Conservation (phyloP, 306 rosid genomes). For the Fragaria iinumae region DNA sequence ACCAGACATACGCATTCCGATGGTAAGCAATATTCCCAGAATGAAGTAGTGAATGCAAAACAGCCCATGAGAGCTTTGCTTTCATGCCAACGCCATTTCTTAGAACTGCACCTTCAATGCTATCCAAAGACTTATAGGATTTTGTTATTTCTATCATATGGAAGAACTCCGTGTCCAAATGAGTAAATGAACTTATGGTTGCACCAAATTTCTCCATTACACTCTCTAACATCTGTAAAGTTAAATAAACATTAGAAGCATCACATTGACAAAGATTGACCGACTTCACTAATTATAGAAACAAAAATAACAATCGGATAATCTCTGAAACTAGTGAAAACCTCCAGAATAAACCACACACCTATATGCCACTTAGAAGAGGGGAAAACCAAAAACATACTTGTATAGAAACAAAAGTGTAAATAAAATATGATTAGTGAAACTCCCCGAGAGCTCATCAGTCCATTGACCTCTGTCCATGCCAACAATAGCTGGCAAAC, state of each 20-base stretch:
- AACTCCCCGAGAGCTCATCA: conserved; percentile 9
- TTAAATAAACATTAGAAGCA: conserved; percentile 20
- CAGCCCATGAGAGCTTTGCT: conserved; percentile 77
- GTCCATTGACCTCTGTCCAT: background rate
- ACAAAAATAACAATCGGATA: background rate
- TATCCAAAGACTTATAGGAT: conserved; percentile 66
- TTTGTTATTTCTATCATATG: conserved; percentile 78
- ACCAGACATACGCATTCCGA: conserved; percentile 87
- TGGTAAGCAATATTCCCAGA: conserved; percentile 84
- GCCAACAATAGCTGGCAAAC: background rate
- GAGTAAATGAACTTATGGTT: conserved; percentile 75
- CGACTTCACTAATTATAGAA: background rate
- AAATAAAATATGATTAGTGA: background rate
- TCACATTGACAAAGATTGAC: background rate
- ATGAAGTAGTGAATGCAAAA: conserved; percentile 95
- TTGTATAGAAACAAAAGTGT: background rate
- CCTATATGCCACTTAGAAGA: background rate
- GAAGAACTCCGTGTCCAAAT: conserved; percentile 85
- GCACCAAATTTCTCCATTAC: conserved; percentile 79
- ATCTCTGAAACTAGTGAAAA: conserved; percentile 7
- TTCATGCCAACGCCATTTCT: conserved; percentile 67
- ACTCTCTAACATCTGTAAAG: conserved; percentile 79
- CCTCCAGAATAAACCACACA: background rate
- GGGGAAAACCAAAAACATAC: background rate
- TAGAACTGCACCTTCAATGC: conserved; percentile 52